A percentile compares a stretch with the other conserved stretches of the same genome.
phyloP scores from a whole-genome alignment of 441 rosid species.

The Jatropha podagrica region DNA sequence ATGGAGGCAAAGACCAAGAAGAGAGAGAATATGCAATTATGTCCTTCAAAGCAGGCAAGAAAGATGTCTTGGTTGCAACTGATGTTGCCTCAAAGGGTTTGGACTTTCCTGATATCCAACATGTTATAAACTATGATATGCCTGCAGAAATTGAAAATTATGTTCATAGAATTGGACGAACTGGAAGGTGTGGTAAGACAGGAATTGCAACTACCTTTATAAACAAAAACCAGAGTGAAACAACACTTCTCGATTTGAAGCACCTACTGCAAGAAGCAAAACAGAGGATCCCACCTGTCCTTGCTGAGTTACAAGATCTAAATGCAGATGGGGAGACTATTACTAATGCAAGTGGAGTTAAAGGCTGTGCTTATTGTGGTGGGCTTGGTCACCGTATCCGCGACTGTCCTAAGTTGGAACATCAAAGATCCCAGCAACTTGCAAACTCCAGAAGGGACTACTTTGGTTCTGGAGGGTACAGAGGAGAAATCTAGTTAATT shows the following conservation, averaged over 20 bases:
- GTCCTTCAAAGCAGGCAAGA: slow-evolving; percentile 79
- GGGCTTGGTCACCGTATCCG: slow-evolving; percentile 88
- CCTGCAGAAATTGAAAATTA: slow-evolving; percentile 86
- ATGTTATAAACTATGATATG: slow-evolving; percentile 93
- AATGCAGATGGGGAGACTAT: slow-evolving; percentile 77
- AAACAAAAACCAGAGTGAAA: slow-evolving; percentile 92
- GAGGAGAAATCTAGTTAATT: slow-evolving; percentile 18
- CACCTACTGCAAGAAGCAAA: slow-evolving; percentile 91
- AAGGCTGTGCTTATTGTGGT: slow-evolving; percentile 95
- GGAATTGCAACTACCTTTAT: slow-evolving; percentile 96
- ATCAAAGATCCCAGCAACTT: slow-evolving; percentile 50
- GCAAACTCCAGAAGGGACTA: slow-evolving; percentile 28
- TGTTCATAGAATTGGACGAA: slow-evolving; percentile 91
- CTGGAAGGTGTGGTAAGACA: slow-evolving; percentile 95
- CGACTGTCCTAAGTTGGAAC: slow-evolving; percentile 90
- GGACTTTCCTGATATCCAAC: slow-evolving; percentile 96
- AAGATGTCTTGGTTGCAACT: slow-evolving; percentile 89
- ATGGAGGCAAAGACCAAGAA: slow-evolving; percentile 95
- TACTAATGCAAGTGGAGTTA: slow-evolving; percentile 67
- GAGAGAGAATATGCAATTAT: slow-evolving; percentile 90
- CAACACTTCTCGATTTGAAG: slow-evolving; percentile 80
- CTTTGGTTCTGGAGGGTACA: slow-evolving; percentile 28
- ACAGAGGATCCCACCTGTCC: slow-evolving; percentile 90
- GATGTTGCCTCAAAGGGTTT: slow-evolving; percentile 94
- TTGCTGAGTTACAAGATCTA: slow-evolving; percentile 83